Conservation (phyloP, 2,329 filamentous ascomycete genomes). For the Torrubiellomyces zombiae region DNA sequence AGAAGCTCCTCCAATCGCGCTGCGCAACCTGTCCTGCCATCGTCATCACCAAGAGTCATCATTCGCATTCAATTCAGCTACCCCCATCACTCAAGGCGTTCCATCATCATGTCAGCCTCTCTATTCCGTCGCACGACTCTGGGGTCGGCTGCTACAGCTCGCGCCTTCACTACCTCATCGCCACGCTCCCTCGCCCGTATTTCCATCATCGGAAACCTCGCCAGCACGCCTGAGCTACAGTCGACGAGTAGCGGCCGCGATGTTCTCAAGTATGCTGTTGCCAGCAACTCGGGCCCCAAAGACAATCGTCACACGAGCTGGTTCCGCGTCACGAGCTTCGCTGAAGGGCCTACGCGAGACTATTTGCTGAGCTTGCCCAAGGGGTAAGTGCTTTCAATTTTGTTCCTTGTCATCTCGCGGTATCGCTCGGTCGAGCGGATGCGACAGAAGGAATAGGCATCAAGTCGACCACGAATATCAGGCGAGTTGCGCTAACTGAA, state of each 20-base stretch:
- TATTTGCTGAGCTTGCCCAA: slow-evolving; percentile 60
- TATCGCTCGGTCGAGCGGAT: no score
- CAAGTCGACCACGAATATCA: no score
- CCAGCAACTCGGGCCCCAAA: slow-evolving; percentile 44
- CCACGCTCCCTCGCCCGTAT: slow-evolving; percentile 57
- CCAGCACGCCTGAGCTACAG: slow-evolving; percentile 57
- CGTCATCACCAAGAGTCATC: no score
- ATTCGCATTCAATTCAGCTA: no score
- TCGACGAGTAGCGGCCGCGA: slow-evolving; percentile 55
- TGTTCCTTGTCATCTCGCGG: not conserved
- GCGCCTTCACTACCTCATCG: slow-evolving; percentile 62
- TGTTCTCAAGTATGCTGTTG: slow-evolving; percentile 62
- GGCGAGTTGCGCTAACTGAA: slow-evolving; percentile 70
- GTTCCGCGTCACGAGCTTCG: slow-evolving; percentile 68
- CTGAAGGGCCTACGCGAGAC: slow-evolving; percentile 53
- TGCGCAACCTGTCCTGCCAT: no score
- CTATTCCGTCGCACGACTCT: slow-evolving; percentile 35
- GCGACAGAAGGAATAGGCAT: no score
- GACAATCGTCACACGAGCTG: slow-evolving; percentile 68
- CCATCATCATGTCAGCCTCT: slow-evolving; percentile 31
- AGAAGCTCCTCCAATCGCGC: no score
- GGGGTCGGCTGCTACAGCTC: slow-evolving; percentile 31
- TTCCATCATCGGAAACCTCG: slow-evolving; percentile 74
- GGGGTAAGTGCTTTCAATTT: slow-evolving; percentile 53
- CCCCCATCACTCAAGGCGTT: no score